These are phyloP conservation scores for Bolboschoenoplectus hybrid DNA, from an alignment of 202 grass and related monocot genomes.

Conservation along the genomic window DNA sequence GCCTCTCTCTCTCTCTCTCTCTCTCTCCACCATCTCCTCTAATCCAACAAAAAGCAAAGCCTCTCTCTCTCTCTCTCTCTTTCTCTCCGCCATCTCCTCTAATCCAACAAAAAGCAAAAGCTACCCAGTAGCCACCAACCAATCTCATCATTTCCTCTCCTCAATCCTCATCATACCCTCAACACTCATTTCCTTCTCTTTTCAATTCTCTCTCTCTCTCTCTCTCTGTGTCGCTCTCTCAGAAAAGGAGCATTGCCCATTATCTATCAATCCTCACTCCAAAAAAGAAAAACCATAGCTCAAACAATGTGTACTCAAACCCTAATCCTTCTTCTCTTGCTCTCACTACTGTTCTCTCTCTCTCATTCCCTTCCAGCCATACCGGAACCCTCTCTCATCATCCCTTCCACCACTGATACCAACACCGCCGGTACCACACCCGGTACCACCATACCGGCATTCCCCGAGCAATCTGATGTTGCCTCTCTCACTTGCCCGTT, in stretches of 20 bases:
- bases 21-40: slow-evolving; percentile 25
- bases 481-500: slow-evolving; percentile 70
- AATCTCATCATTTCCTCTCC: slow-evolving; percentile 47
- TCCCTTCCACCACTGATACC: slow-evolving; percentile 48
- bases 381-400: slow-evolving; percentile 54
- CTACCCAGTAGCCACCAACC: slow-evolving; percentile 26
- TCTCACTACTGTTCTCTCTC: background rate
- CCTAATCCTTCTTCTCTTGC: background rate
- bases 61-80: background rate
- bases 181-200: slow-evolving; percentile 8
- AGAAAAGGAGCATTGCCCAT: background rate
- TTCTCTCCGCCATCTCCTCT: background rate
- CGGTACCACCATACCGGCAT: slow-evolving; percentile 79
- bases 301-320: slow-evolving; percentile 32
- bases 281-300: slow-evolving; percentile 3
- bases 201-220: slow-evolving; percentile 27
- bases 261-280: slow-evolving; percentile 17
- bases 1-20: background rate
- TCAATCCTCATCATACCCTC: slow-evolving; percentile 50
- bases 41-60: slow-evolving; percentile 45
- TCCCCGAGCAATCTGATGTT: slow-evolving; percentile 91
- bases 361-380: slow-evolving; percentile 49
- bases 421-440: slow-evolving; percentile 26
- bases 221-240: slow-evolving; percentile 12
- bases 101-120: slow-evolving; percentile 39